Base-by-base conservation (phyloP, 2,329 filamentous ascomycete species). In the Nemania diffusa region DNA sequence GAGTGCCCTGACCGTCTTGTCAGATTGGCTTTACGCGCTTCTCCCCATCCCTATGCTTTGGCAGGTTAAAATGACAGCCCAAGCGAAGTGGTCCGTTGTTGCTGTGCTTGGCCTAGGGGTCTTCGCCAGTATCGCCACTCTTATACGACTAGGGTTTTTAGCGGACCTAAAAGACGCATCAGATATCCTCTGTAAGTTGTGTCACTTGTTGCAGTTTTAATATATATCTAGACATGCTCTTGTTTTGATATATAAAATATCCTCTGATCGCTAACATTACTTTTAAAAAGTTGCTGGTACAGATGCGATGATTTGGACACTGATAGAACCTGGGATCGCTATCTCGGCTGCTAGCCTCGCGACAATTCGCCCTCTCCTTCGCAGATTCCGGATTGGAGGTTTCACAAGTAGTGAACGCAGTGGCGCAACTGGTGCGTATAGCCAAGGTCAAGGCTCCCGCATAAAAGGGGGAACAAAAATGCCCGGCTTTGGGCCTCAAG, bases 311-410 rank as follows among this genome's bases (percentile, higher is more conserved):
- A 79, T 87, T 6, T 88, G 85, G 85, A 87, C 84, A 9, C 76
- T 87, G n/a, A 78, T 87, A 60, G 85, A 88, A 71, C 85, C 85
- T 1, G 85, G 84, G 5, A 81, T 87, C 24, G 85, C 85, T 65
- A 88, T 87, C 52, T 75, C 84, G 27, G 85, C 85, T 13, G 82
- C 85, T 1, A 86, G 84, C 66, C 78, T 87, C 11, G 84, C 84
- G 24, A 88, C 85, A 5, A 84, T 87, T 34, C 83, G 85, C 2
- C 85, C 85, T 3, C 79, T 88, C 0, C 81, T 88, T 40, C 83
- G 84, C 40, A 77, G 78, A n/a, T 79, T 82, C 77, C 80, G 77
- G 68, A 75, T 87, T 13, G 79, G 72, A 24, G 85, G 84, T 6
- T 87, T 87, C 72, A 78, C 79, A 3, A 79, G 82, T 0, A 81